Evolutionary conservation across 176 grass and related monocot species (phyloP), one percentile per base, ranked within the genome.

Genomic region (Echinochloa phyllopogon): DNA sequence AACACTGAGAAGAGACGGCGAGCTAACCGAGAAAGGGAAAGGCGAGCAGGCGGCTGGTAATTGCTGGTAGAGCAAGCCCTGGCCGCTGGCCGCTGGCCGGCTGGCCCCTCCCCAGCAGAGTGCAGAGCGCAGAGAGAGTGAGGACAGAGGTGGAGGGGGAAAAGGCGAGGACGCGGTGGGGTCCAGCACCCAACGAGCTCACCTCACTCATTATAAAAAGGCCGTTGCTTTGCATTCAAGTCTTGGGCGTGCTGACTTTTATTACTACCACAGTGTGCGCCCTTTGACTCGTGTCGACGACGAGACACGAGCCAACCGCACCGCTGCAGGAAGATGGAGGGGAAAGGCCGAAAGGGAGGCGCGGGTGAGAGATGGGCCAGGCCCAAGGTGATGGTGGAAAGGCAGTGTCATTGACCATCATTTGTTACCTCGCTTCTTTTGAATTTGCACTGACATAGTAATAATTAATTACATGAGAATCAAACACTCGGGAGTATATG

Each of bases 151-250:
- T 23, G 24, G 57, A 62, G 42, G 59, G 14, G 59, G 14, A 10
- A 67, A 52, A 38, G 62, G 59, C 76, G 12, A 65, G 16, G 40
- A 1, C 14, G 15, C 69, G 12, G 73, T 15, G 86, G 88, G 84
- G 55, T 60, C 79, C 84, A 83, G 79, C 43, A 49, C 44, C 69
- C 43, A 49, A 72, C 69, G 69, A 49, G 13, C 43, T 72, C 69
- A 79, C 42, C 58, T 33, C 75, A 20, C 17, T 13, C 60, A 6
- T 20, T 55, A 20, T 9, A 37, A 4, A 75, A 7, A 47, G 8
- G 18, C 40, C 33, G 18, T 89, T 85, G 88, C 88, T 85, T 86
- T 85, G 83, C 76, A 61, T 76, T 77, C 70, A 85, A 86, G 83
- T 8, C 49, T 27, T 14, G 63, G 4, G 77, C 74, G 75, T 65